Conservation (phyloP, 257 asterid species). For the Eucommia ulmoides region DNA sequence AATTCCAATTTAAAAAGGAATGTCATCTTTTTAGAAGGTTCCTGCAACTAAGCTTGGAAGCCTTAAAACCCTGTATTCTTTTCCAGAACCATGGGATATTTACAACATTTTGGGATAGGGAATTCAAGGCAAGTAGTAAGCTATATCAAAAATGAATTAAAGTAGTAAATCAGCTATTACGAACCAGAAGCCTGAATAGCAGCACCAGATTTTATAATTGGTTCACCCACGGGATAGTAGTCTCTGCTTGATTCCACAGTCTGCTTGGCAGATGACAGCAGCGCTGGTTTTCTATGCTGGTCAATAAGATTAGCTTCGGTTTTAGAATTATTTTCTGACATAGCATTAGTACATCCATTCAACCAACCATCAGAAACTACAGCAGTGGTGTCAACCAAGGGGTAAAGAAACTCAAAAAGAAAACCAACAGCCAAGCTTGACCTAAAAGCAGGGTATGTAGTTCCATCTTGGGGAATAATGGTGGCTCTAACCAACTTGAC, state of each 20-base stretch:
- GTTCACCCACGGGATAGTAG: slow-evolving; percentile 64
- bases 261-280: slow-evolving; percentile 52
- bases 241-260: slow-evolving; percentile 33
- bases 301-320: slow-evolving; percentile 5
- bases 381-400: slow-evolving; percentile 12
- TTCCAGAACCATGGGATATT: too few species aligned
- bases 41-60: too few species aligned
- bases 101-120: too few species aligned
- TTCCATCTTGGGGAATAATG: slow-evolving; percentile 41
- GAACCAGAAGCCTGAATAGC: slow-evolving; percentile 61
- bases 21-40: too few species aligned
- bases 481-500: slow-evolving; percentile 30
- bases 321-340: slow-evolving; percentile 10
- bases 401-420: slow-evolving; percentile 41
- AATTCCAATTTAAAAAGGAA: too few species aligned
- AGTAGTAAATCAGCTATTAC: too few species aligned
- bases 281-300: slow-evolving; percentile 10
- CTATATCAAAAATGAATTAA: too few species aligned
- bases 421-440: slow-evolving; percentile 45
- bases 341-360: slow-evolving; percentile 8
- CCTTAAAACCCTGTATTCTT: too few species aligned
- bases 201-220: slow-evolving; percentile 43
- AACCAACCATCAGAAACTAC: slow-evolving; percentile 8
- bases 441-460: slow-evolving; percentile 36
- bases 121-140: too few species aligned